A percentile compares a stretch with the other conserved stretches of the same genome.
Evolutionary conservation across 2,329 filamentous ascomycete species (phyloP).

Genomic region (Mycosphaerella sp.): DNA sequence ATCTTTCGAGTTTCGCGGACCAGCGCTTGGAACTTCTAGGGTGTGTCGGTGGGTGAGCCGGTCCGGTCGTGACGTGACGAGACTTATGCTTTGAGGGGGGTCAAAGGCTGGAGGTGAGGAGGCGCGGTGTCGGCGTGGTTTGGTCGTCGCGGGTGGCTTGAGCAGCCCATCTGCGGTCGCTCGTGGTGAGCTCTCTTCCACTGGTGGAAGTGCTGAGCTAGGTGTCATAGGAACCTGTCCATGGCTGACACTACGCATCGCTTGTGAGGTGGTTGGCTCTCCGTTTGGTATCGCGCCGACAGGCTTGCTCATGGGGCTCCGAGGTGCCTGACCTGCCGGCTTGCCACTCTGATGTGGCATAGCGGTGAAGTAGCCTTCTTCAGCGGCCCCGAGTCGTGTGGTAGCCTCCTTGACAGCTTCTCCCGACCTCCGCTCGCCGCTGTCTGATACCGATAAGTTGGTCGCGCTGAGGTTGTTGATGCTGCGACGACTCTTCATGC

Average conservation of each 20-base stretch:
- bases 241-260: slow-evolving; percentile 19
- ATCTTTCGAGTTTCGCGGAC: slow-evolving; percentile 67
- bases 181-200: slow-evolving; percentile 28
- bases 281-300: slow-evolving; percentile 14
- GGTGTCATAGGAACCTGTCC: slow-evolving; percentile 21
- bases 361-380: slow-evolving; percentile 44
- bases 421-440: slow-evolving; percentile 30
- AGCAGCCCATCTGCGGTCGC: slow-evolving; percentile 22
- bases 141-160: slow-evolving; percentile 20
- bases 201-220: slow-evolving; percentile 23
- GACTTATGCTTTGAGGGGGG: slow-evolving; percentile 45
- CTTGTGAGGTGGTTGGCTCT: slow-evolving; percentile 12
- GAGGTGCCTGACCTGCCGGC: slow-evolving; percentile 31
- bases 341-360: slow-evolving; percentile 31
- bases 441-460: slow-evolving; percentile 17
- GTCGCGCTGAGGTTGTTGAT: slow-evolving; percentile 19
- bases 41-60: slow-evolving; percentile 77
- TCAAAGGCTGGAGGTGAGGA: slow-evolving; percentile 36
- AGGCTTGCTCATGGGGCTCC: slow-evolving; percentile 23
- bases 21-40: slow-evolving; percentile 71
- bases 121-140: slow-evolving; percentile 27
- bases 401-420: slow-evolving; percentile 26
- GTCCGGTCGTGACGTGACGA: slow-evolving; percentile 48
- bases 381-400: slow-evolving; percentile 29
- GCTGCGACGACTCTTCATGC: slow-evolving; percentile 27